Percentiles rank a stretch among this genome's conserved stretches.
Conservation (phyloP, 1,284 basidiomycete genomes). For the Puccinia horiana region DNA sequence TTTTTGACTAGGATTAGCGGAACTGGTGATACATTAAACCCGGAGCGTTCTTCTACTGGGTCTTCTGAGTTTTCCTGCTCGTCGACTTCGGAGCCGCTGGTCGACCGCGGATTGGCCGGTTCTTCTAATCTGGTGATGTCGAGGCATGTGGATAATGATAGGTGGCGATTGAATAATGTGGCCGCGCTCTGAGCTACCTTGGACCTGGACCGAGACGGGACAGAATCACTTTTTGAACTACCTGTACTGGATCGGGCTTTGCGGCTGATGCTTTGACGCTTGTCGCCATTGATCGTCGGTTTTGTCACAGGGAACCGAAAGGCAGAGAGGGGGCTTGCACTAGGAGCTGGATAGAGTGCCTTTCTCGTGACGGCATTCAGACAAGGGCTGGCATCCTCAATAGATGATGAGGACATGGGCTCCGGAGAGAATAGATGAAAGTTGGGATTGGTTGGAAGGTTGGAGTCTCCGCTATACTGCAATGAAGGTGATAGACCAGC, state of each 20-base stretch:
- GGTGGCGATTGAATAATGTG: constrained; percentile 13
- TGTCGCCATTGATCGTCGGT: background rate
- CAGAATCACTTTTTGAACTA: constrained; percentile 1
- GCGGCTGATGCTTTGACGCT: background rate
- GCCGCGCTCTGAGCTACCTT: constrained; percentile 9
- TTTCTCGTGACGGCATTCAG: background rate
- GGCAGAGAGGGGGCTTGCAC: background rate
- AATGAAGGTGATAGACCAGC: background rate
- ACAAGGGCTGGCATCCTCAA: constrained; percentile 13
- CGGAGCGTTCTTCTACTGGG: background rate
- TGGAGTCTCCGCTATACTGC: background rate
- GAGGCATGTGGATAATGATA: background rate
- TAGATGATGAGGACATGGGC: background rate
- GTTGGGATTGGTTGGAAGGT: background rate
- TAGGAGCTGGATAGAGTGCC: background rate
- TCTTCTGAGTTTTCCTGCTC: background rate
- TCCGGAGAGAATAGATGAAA: background rate
- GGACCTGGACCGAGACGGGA: background rate
- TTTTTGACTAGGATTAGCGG: background rate
- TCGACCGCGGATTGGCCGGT: background rate
- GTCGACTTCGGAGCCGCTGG: background rate
- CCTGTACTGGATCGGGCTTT: background rate
- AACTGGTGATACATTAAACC: background rate
- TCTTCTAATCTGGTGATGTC: background rate
- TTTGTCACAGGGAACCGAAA: constrained; percentile 6